A percentile compares a stretch with the other conserved stretches of the same genome.
These are phyloP conservation scores for Tolypocladium inflatum DNA, from an alignment of 2,329 filamentous ascomycete genomes.

Conservation along the genomic window DNA sequence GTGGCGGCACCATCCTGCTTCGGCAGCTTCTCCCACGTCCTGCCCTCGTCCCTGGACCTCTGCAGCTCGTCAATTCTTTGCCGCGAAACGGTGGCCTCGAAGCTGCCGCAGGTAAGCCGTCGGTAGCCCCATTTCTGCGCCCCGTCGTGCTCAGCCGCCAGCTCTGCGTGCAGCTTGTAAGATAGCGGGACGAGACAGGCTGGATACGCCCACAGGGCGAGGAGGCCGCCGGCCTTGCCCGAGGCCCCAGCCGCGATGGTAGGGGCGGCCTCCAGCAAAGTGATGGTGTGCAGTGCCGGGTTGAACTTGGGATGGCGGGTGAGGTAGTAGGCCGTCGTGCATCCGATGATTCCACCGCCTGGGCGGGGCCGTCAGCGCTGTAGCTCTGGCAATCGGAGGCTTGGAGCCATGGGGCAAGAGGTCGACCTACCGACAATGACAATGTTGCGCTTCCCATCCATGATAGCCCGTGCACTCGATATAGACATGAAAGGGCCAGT, in stretches of 20 bases:
- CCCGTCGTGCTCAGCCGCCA: conserved; percentile 78
- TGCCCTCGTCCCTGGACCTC: conserved; percentile 17
- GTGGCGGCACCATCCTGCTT: conserved; percentile 45
- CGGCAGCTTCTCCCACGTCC: conserved; percentile 51
- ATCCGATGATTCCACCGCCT: conserved; percentile 91
- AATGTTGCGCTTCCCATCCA: conserved; percentile 33
- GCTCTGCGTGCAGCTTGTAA: conserved; percentile 71
- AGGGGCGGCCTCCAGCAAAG: conserved; percentile 74
- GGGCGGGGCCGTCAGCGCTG: background rate
- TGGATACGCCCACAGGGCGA: conserved; percentile 90
- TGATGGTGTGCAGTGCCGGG: conserved; percentile 65
- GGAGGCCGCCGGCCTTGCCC: conserved; percentile 85
- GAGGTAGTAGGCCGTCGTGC: conserved; percentile 83
- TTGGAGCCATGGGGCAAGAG: background rate
- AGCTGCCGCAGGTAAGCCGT: conserved; percentile 60
- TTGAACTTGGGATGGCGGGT: conserved; percentile 79
- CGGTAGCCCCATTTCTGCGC: conserved; percentile 80
- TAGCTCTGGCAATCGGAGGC: conserved; percentile 2
- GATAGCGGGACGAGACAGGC: conserved; percentile 74
- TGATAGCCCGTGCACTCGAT: conserved; percentile 4
- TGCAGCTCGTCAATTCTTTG: conserved; percentile 22
- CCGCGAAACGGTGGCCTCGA: conserved; percentile 29
- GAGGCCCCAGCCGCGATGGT: conserved; percentile 84
- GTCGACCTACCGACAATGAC: conserved; percentile 38
- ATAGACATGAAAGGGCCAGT: background rate